A percentile compares a stretch with the other conserved stretches of the same genome.
phyloP scores from a whole-genome alignment of 305 asterid genomes.

The Euphrasia arctica region DNA sequence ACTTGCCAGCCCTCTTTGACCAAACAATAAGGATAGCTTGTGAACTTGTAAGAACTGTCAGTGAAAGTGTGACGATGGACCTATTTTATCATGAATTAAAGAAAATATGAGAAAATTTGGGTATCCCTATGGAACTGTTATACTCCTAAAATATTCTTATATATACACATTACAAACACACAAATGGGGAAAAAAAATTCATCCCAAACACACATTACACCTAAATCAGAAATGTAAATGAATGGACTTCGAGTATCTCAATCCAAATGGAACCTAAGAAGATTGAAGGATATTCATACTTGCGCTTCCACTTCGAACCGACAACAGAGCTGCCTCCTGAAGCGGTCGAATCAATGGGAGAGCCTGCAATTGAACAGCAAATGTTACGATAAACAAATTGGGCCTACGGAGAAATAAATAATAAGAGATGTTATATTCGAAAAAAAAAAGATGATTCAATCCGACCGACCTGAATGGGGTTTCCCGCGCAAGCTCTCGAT shows the following conservation, averaged over 20 bases:
- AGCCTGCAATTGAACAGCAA: conserved; percentile 37
- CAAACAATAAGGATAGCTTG: conserved; percentile 98
- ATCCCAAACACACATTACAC: not conserved
- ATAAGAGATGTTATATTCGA: too few relatives aligned
- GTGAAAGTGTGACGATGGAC: conserved; percentile 73
- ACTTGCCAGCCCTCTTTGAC: conserved; percentile 99
- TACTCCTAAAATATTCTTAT: not conserved
- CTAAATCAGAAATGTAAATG: not conserved
- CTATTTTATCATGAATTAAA: conserved; percentile 31
- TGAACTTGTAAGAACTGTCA: conserved; percentile 95
- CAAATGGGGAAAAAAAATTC: too few relatives aligned
- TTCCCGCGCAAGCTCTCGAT: conserved; percentile 53
- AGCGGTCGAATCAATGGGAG: conserved; percentile 35
- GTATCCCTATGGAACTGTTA: not conserved
- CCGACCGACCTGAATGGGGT: conserved; percentile 48
- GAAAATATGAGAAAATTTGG: too few relatives aligned
- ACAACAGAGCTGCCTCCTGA: conserved; percentile 48
- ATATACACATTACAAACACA: too few relatives aligned
- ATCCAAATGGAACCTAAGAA: conserved; percentile 13
- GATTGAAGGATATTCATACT: conserved; percentile 43
- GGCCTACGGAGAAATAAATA: not conserved
- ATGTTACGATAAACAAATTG: conserved; percentile 17
- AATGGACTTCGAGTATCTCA: not conserved
- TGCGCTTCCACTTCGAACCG: conserved; percentile 77
- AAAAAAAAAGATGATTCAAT: not conserved